Conservation (phyloP, 805 yeast genomes). For the Suhomyces canberraensis region DNA sequence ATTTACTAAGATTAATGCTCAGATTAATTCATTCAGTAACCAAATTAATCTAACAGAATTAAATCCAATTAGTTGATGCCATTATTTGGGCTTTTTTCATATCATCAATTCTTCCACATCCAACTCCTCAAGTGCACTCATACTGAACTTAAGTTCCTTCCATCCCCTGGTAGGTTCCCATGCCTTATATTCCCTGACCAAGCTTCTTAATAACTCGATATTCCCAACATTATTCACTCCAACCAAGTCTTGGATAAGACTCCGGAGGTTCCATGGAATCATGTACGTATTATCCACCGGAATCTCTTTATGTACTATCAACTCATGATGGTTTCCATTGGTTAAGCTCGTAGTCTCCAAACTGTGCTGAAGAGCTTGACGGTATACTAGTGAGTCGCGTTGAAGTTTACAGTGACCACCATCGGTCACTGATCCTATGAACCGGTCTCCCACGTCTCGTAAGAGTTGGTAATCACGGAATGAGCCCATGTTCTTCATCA, state of each 20-base stretch:
- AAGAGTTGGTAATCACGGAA: slow-evolving; percentile 27
- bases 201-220: slow-evolving; percentile 18
- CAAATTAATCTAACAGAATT: no score
- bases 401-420: slow-evolving; percentile 29
- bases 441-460: slow-evolving; percentile 26
- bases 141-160: slow-evolving; percentile 31
- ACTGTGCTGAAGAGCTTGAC: slow-evolving; percentile 27
- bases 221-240: slow-evolving; percentile 29
- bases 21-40: no score
- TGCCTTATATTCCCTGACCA: slow-evolving; percentile 20
- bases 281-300: slow-evolving; percentile 17
- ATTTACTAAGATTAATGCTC: no score
- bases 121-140: slow-evolving; percentile 32
- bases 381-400: slow-evolving; percentile 23
- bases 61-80: no score
- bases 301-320: slow-evolving; percentile 7
- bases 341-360: slow-evolving; percentile 36
- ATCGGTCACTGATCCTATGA: slow-evolving; percentile 21
- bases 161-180: slow-evolving; percentile 29
- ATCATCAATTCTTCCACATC: slow-evolving; percentile 4
- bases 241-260: slow-evolving; percentile 33
- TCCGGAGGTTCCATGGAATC: slow-evolving; percentile 40
- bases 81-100: no score
- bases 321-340: slow-evolving; percentile 9
- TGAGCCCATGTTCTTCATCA: slow-evolving; percentile 36